Evolutionary conservation across 371 early-diverging fungal genomes (phyloP).

Genomic region (Apophysomyces ossiformis): DNA sequence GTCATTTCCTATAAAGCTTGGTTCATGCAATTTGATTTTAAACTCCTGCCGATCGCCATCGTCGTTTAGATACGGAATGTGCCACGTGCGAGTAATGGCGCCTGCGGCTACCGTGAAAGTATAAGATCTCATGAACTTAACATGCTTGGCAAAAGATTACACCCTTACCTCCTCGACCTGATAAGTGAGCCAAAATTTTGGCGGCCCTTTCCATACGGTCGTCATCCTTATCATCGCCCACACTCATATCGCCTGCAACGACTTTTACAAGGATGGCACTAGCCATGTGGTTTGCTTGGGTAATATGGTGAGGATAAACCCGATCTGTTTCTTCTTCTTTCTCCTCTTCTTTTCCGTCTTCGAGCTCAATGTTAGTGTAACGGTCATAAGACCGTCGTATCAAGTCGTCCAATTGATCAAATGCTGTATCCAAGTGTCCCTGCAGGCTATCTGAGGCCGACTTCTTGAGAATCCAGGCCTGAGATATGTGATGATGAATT

Average conservation of each 20-base stretch:
- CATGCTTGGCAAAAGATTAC: background rate
- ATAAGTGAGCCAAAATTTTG: slow-evolving; percentile 45
- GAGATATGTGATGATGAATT: slow-evolving; percentile 19
- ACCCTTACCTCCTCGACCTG: slow-evolving; percentile 52
- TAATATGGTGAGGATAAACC: slow-evolving; percentile 30
- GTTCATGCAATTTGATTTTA: slow-evolving; percentile 45
- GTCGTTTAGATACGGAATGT: slow-evolving; percentile 43
- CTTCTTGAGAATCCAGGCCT: slow-evolving; percentile 8
- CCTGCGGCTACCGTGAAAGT: slow-evolving; percentile 38
- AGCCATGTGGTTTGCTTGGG: slow-evolving; percentile 30
- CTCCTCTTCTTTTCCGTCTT: slow-evolving; percentile 25
- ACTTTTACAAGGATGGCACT: slow-evolving; percentile 29
- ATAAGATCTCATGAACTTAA: background rate
- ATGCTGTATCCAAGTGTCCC: slow-evolving; percentile 19
- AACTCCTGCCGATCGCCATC: slow-evolving; percentile 32
- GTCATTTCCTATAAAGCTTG: slow-evolving; percentile 51
- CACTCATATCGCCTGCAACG: slow-evolving; percentile 31
- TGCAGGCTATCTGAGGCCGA: background rate
- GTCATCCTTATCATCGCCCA: slow-evolving; percentile 34
- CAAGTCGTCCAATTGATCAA: slow-evolving; percentile 31
- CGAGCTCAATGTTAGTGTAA: slow-evolving; percentile 31
- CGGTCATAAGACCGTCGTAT: slow-evolving; percentile 42
- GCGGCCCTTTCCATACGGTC: slow-evolving; percentile 44
- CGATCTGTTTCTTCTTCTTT: slow-evolving; percentile 23
- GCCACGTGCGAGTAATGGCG: slow-evolving; percentile 54